Evolutionary conservation across 768 basidiomycete species (phyloP).

Genomic region (Crepidotus variabilis): DNA sequence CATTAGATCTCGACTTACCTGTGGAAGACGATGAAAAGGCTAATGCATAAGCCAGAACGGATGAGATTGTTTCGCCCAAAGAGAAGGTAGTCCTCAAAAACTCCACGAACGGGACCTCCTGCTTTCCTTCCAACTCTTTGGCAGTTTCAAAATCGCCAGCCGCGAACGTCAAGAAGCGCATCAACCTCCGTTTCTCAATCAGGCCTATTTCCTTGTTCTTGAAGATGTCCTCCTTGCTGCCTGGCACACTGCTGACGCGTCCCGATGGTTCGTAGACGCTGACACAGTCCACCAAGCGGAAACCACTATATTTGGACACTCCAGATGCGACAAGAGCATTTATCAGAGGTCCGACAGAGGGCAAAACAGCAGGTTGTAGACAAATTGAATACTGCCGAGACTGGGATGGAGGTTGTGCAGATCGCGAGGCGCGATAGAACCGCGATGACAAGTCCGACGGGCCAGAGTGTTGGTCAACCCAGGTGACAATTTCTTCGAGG

Average conservation of each 20-base stretch:
- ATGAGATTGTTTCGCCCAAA: slow-evolving; percentile 51
- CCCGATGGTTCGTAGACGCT: slow-evolving; percentile 51
- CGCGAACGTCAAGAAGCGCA: slow-evolving; percentile 88
- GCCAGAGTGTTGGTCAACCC: slow-evolving; percentile 44
- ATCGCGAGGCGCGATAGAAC: slow-evolving; percentile 43
- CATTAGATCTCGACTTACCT: slow-evolving; percentile 40
- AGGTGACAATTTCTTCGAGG: slow-evolving; percentile 72
- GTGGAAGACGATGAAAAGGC: slow-evolving; percentile 59
- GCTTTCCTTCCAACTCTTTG: slow-evolving; percentile 52
- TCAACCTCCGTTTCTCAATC: slow-evolving; percentile 83
- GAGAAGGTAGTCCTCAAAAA: slow-evolving; percentile 67
- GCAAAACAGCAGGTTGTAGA: slow-evolving; percentile 78
- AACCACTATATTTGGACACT: slow-evolving; percentile 89
- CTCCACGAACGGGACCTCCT: slow-evolving; percentile 51
- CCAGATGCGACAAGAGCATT: slow-evolving; percentile 76
- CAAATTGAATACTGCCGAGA: slow-evolving; percentile 83
- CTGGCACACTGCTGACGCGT: slow-evolving; percentile 65
- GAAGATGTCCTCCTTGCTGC: slow-evolving; percentile 92
- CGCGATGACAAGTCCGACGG: slow-evolving; percentile 19
- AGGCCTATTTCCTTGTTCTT: slow-evolving; percentile 74
- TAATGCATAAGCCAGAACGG: slow-evolving; percentile 72
- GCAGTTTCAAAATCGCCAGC: slow-evolving; percentile 68
- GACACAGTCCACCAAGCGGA: slow-evolving; percentile 74
- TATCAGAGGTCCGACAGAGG: slow-evolving; percentile 75
- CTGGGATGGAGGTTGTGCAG: slow-evolving; percentile 41